These are phyloP conservation scores for Lanmaoa pseudosensibilis DNA, from an alignment of 768 basidiomycete species.

Conservation along the genomic window DNA sequence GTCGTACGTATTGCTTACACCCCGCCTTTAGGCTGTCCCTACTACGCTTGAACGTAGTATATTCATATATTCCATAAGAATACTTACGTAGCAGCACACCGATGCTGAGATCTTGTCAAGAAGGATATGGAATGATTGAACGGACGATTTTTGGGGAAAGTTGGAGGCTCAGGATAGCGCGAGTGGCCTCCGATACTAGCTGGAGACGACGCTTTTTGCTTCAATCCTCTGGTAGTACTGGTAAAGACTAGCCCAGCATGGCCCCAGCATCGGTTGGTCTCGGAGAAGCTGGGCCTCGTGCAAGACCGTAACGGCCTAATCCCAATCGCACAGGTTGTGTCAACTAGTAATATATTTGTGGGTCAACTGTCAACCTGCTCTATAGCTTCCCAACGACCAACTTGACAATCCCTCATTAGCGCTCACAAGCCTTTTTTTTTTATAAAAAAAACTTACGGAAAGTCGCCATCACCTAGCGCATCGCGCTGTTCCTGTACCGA, in stretches of 20 bases:
- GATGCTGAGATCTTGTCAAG: neutral
- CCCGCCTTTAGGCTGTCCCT: neutral
- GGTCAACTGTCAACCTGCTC: neutral
- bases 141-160: neutral
- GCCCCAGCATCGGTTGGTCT: constrained; percentile 11
- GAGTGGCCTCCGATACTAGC: neutral
- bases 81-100: neutral
- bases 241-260: neutral
- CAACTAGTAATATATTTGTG: constrained; percentile 9
- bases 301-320: constrained; percentile 2
- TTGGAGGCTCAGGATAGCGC: neutral
- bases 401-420: constrained; percentile 1
- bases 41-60: neutral
- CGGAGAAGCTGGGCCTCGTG: constrained; percentile 1
- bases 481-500: constrained; percentile 3
- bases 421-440: neutral
- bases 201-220: neutral
- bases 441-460: neutral
- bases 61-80: neutral
- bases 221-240: neutral
- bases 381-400: constrained; percentile 9
- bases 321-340: constrained; percentile 8
- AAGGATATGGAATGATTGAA: neutral
- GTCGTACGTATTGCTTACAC: neutral
- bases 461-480: neutral